Base-by-base conservation (phyloP, 176 grass and related monocot genomes). In the Musa troglodytarum region DNA sequence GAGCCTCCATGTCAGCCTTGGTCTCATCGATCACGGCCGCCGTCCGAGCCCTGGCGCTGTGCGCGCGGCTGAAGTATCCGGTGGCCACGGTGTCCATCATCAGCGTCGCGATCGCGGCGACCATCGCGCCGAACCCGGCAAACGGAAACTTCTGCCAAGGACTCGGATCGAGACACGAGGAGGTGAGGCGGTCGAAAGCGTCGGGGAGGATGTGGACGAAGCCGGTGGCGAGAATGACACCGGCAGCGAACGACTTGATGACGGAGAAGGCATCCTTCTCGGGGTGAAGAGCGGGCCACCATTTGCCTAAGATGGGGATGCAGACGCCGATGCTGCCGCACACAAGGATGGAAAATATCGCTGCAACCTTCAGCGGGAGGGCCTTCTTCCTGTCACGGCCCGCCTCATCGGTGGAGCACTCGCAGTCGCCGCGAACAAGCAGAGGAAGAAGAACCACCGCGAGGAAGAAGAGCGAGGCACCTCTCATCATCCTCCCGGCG, bases 21-120 rank as follows among this genome's bases (percentile, higher is more conserved):
- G 5, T 2, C 29, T 53, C 71, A 2, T 54, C 51, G 19, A 3
- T 54, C 51, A 50, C 74, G 11, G 66, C 56, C 50, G 76, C 65
- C 1, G 69, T 24, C 0, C 77, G 69, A 54, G 81, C 26, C 50
- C 70, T 62, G 14, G 54, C 79, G 68, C 49, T 75, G 1, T 88
- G 81, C 71, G 53, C 69, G 24, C 89, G 74, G 76, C 52, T 80
- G 84, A 90, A 90, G 73, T 86, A 96, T 2, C 89, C 78, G 12
- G 92, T 96, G 71, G 92, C 89, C 56, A 88, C 17, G 2, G 93
- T 83, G 66, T 96, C 89, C 17, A 90, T 52, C 34, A 88, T 58
- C 34, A 96, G 78, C 1, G 93, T 91, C 52, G 52, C 76, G n/a
- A 74, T 74, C 11, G 72, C 53, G 6, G 72, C 72, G 5, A 55